Evolutionary conservation across 768 basidiomycete genomes (phyloP), one percentile per base, ranked within the genome.

Genomic region (Rhizopogon sp.): DNA sequence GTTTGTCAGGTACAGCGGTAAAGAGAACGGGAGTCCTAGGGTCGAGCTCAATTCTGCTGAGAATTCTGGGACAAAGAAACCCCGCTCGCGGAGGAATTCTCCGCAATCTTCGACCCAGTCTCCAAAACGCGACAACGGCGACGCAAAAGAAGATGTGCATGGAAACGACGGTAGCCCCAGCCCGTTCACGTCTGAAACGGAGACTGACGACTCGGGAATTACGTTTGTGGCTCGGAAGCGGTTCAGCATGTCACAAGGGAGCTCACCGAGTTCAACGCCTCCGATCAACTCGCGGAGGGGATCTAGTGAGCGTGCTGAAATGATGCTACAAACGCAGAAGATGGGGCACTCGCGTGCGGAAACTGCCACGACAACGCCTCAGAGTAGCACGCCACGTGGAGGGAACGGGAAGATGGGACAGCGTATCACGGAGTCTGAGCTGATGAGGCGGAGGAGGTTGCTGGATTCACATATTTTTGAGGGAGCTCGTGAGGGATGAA

Each of bases 381-480:
- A 70, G 69, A 71, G 58, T n/a, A 57, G 66, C 2, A 72, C 66
- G 0, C 69, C 68, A 1, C 61, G 68, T 2, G 59, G 20, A 9
- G 61, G 60, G 1, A 70, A 59, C 68, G 81, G 61, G 60, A 77
- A 70, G 71, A 74, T 78, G 13, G 85, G 87, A 16, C 83, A 85
- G 58, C 84, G 82, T 41, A 90, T 90, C 54, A 79, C 80, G n/a
- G 89, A 92, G 69, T 79, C 75, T 17, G 90, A 90, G 69, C 68
- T 93, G 66, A 86, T 94, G 78, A 73, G 85, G 62, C 78, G 93
- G 61, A 80, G 88, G 51, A 80, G 92, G 62, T 66, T 94, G 66
- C 74, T 94, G 52, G 87, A 89, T 60, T 78, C 85, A 50, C 86
- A 88, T 64, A 83, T 87, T 49, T 84, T 74, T 78, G 69, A 68